A percentile compares a stretch with the other conserved stretches of the same genome.
These are phyloP conservation scores for Amanita fuliginea DNA, from an alignment of 768 basidiomycete genomes.

Conservation along the genomic window DNA sequence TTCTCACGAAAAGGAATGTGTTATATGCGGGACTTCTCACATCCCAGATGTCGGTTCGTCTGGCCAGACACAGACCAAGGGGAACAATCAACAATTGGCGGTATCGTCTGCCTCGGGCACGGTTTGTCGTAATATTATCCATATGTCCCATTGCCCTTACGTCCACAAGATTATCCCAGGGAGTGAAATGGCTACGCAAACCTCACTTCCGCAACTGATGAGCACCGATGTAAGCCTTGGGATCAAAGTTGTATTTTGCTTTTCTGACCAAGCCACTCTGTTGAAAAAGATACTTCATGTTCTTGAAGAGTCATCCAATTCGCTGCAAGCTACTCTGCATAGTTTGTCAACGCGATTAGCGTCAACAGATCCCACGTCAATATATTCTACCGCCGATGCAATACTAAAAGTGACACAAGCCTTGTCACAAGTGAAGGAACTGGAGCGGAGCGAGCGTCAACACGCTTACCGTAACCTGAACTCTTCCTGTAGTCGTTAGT, in stretches of 20 bases:
- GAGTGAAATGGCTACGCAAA: not conserved
- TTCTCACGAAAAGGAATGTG: slow-evolving; percentile 52
- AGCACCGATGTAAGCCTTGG: not conserved
- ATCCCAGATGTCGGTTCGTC: slow-evolving; percentile 38
- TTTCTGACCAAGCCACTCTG: not conserved
- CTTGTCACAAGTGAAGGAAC: slow-evolving; percentile 44
- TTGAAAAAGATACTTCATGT: not conserved
- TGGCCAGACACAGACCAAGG: slow-evolving; percentile 16
- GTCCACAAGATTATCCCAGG: not conserved
- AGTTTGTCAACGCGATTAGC: slow-evolving; percentile 40
- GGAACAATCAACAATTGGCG: not conserved
- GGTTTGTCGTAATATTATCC: not conserved
- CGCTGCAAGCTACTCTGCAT: slow-evolving; percentile 43
- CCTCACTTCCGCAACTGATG: not conserved
- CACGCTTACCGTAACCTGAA: slow-evolving; percentile 1
- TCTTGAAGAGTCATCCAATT: slow-evolving; percentile 22
- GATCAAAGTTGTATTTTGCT: no score
- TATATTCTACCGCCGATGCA: slow-evolving; percentile 55
- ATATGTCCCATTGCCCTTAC: not conserved
- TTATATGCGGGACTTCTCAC: slow-evolving; percentile 58
- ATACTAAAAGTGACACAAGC: slow-evolving; percentile 57
- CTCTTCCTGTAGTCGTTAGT: not conserved
- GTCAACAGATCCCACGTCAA: slow-evolving; percentile 32
- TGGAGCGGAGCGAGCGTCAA: slow-evolving; percentile 38
- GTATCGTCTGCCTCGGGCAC: not conserved